These are phyloP conservation scores for Rosa persica DNA, from an alignment of 306 rosid genomes.

Conservation along the genomic window DNA sequence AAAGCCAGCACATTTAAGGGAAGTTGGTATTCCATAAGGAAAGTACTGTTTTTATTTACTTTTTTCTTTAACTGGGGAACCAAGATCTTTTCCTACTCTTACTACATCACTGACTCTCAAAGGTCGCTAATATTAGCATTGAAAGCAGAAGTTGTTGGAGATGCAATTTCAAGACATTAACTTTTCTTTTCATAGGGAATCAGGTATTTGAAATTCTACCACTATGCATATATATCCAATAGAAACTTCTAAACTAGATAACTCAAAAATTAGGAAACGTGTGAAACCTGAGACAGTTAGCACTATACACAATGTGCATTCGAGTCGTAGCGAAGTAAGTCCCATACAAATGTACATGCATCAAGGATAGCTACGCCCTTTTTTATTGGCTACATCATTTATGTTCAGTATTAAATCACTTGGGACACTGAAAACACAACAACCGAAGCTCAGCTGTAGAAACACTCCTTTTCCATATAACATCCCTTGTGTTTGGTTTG, in stretches of 20 bases:
- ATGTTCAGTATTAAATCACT: neutral
- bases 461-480: neutral
- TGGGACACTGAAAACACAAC: neutral
- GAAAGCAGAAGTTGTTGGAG: neutral
- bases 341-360: neutral
- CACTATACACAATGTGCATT: neutral
- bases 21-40: neutral
- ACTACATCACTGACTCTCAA: neutral
- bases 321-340: neutral
- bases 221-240: neutral
- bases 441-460: neutral
- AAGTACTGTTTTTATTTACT: neutral
- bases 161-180: neutral
- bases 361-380: neutral
- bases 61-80: neutral
- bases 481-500: neutral
- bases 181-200: neutral
- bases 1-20: neutral
- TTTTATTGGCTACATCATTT: neutral
- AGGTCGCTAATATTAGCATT: neutral
- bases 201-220: neutral
- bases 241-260: neutral
- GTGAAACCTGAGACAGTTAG: conserved; percentile 7
- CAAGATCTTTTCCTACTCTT: neutral
- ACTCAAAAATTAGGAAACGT: neutral